These are phyloP conservation scores for Coelastrella sp. DNA, from an alignment of 139 green algal genomes.

Conservation along the genomic window DNA sequence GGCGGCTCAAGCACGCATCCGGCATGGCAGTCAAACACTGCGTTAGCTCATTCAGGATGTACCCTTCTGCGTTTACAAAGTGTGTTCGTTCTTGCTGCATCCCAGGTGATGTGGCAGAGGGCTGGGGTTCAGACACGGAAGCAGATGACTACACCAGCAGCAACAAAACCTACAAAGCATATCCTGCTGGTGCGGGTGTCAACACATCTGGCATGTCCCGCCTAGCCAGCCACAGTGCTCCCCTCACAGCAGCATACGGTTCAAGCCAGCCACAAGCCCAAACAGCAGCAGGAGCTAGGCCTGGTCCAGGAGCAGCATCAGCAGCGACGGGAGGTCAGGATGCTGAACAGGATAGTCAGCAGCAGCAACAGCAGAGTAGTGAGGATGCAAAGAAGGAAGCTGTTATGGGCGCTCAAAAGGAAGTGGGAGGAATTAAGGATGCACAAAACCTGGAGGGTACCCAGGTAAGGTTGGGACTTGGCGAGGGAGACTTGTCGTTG, in stretches of 20 bases:
- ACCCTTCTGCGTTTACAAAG: no score
- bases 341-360: background rate
- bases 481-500: background rate
- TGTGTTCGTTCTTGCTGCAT: no score
- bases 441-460: background rate
- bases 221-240: conserved; percentile 7
- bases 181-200: background rate
- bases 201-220: background rate
- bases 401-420: background rate
- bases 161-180: background rate
- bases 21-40: no score
- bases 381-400: conserved; percentile 6
- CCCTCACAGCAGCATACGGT: background rate
- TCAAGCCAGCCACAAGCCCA: background rate
- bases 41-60: no score
- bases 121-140: background rate
- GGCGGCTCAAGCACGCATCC: no score
- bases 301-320: background rate
- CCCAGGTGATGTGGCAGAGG: no score
- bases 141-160: conserved; percentile 10
- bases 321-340: background rate
- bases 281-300: background rate
- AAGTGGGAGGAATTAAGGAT: background rate
- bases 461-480: background rate
- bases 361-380: background rate